Percentiles rank a stretch among this genome's conserved stretches.
Conservation (phyloP, 1,284 basidiomycete species). For the Naganishia sp. region DNA sequence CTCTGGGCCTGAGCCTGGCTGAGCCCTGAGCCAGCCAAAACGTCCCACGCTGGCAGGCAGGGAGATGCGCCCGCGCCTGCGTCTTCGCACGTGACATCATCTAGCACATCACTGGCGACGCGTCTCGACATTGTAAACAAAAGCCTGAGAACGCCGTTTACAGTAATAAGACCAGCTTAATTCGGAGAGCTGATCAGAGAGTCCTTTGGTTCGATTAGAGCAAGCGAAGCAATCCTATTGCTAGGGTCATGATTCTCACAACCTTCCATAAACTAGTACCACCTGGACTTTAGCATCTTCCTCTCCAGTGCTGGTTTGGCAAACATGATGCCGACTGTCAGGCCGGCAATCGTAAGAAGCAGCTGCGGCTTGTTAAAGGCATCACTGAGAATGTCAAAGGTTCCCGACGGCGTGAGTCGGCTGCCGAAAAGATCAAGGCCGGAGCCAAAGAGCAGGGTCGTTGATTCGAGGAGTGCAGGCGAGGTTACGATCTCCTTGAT, state of each 20-base stretch:
- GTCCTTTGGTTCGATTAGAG: neutral
- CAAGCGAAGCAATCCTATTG: no score
- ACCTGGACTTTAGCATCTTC: conserved; percentile 48
- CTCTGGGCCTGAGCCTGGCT: neutral
- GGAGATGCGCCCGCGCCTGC: neutral
- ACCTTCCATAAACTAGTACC: conserved; percentile 40
- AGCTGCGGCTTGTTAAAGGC: conserved; percentile 93
- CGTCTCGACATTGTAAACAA: neutral
- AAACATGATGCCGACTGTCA: conserved; percentile 71
- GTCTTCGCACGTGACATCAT: neutral
- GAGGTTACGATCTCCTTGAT: conserved; percentile 68
- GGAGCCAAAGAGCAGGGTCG: conserved; percentile 80
- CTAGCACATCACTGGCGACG: no score
- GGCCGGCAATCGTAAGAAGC: conserved; percentile 73
- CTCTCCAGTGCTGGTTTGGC: conserved; percentile 58
- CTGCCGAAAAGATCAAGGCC: conserved; percentile 87
- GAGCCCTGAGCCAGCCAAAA: neutral
- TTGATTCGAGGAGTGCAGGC: conserved; percentile 86
- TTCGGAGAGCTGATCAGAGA: neutral
- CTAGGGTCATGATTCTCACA: no score
- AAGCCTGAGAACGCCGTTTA: neutral
- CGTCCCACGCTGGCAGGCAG: conserved; percentile 10
- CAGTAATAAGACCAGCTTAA: no score
- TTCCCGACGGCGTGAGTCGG: conserved; percentile 78
- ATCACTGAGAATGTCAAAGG: conserved; percentile 89